Conservation (phyloP, 202 grass and related monocot genomes). For the Panicum virgatum region DNA sequence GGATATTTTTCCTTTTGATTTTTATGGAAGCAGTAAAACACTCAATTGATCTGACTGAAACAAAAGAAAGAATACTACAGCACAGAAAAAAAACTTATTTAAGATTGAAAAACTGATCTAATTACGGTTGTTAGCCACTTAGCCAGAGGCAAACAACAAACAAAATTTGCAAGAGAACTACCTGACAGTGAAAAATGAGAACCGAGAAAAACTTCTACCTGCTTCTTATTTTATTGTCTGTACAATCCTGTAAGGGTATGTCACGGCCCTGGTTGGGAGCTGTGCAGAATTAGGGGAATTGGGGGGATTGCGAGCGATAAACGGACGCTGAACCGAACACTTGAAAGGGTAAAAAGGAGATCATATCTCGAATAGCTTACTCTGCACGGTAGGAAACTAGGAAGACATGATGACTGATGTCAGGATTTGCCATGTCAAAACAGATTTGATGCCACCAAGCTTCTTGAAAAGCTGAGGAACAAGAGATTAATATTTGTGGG, state of each 20-base stretch:
- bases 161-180: not conserved
- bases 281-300: no score
- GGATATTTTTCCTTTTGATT: not conserved
- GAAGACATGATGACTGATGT: not conserved
- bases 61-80: not conserved
- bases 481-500: slow-evolving; percentile 93
- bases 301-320: no score
- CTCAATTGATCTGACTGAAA: not conserved
- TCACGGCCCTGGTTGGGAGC: no score
- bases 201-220: not conserved
- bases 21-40: not conserved
- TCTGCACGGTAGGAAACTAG: not conserved
- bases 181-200: not conserved
- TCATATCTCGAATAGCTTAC: not conserved
- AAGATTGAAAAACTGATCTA: not conserved
- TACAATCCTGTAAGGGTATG: not conserved
- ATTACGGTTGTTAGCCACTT: not conserved
- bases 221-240: not conserved
- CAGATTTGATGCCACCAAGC: slow-evolving; percentile 62
- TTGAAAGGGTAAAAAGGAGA: not conserved
- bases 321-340: no score
- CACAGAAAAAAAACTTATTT: not conserved
- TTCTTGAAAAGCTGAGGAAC: slow-evolving; percentile 70
- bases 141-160: not conserved
- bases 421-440: not conserved